A percentile compares a stretch with the other conserved stretches of the same genome.
Evolutionary conservation across 352 stramenopile genomes (phyloP).

Genomic region (Phytophthora constricta): DNA sequence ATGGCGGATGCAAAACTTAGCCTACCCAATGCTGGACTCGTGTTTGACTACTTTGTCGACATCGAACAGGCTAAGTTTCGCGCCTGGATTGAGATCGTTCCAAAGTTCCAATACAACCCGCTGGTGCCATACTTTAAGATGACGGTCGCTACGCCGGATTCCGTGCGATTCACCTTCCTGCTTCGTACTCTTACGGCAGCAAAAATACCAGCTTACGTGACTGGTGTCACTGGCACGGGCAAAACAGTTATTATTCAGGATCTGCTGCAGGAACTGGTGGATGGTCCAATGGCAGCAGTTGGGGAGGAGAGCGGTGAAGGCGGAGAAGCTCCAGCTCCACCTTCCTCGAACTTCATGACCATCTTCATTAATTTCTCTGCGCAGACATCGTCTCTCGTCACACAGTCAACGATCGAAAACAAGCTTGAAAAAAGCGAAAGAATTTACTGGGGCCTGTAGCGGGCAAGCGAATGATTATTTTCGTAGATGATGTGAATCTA

Average conservation of each 20-base stretch:
- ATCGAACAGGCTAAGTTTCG: slow-evolving; percentile 51
- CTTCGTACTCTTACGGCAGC: slow-evolving; percentile 59
- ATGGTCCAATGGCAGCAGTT: slow-evolving; percentile 16
- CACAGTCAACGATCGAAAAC: slow-evolving; percentile 90
- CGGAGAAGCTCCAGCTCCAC: slow-evolving; percentile 22
- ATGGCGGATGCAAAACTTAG: slow-evolving; percentile 57
- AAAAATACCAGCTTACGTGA: slow-evolving; percentile 88
- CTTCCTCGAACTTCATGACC: slow-evolving; percentile 66
- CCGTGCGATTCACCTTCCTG: slow-evolving; percentile 72
- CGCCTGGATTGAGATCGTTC: slow-evolving; percentile 68
- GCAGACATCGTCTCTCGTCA: slow-evolving; percentile 91
- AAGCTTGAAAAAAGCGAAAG: slow-evolving; percentile 97
- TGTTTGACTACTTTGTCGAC: slow-evolving; percentile 92
- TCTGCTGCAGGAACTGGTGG: slow-evolving; percentile 64
- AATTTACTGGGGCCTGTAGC: slow-evolving; percentile 91
- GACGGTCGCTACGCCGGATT: slow-evolving; percentile 79
- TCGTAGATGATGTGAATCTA: slow-evolving; percentile 97
- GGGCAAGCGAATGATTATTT: slow-evolving; percentile 91
- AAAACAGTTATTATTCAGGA: slow-evolving; percentile 91
- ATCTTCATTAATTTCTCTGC: slow-evolving; percentile 93
- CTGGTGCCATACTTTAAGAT: slow-evolving; percentile 81
- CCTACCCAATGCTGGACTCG: slow-evolving; percentile 62
- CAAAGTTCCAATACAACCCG: slow-evolving; percentile 70
- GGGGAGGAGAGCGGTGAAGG: slow-evolving; percentile 28
- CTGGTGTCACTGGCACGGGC: slow-evolving; percentile 88